Percentiles rank a stretch among this genome's conserved stretches.
phyloP scores from a whole-genome alignment of 192 early-diverging fungal species.

The Spinellus fusiger region DNA sequence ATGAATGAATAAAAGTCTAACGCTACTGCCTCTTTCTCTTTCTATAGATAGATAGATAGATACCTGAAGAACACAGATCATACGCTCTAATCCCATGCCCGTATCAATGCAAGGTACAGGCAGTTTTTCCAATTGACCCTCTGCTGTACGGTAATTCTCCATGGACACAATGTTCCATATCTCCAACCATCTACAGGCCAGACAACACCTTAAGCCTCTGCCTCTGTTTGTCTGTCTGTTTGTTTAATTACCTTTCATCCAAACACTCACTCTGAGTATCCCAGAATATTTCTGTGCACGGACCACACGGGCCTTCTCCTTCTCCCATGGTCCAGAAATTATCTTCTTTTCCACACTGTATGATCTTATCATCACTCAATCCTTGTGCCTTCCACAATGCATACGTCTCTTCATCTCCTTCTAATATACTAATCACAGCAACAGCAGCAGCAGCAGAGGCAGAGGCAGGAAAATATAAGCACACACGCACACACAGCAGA shows the following conservation, averaged over 20 bases:
- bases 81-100: conserved; percentile 53
- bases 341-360: conserved; percentile 40
- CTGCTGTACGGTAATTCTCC: conserved; percentile 44
- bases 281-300: conserved; percentile 62
- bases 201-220: not conserved
- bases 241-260: conserved; percentile 28
- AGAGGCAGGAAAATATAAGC: no score
- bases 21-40: no score
- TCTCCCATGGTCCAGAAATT: conserved; percentile 66
- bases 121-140: conserved; percentile 38
- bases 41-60: not conserved
- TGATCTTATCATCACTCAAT: conserved; percentile 44
- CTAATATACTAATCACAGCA: conserved; percentile 33
- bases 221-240: not conserved
- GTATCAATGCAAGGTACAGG: conserved; percentile 55
- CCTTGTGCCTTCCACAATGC: conserved; percentile 53
- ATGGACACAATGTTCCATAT: conserved; percentile 63
- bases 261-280: conserved; percentile 40
- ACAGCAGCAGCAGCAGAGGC: not conserved
- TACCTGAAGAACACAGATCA: conserved; percentile 44
- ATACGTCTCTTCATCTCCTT: conserved; percentile 47
- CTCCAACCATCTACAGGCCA: conserved; percentile 45
- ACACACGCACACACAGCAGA: no score
- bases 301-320: conserved; percentile 56
- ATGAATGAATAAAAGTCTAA: not conserved